A percentile compares a stretch with the other conserved stretches of the same genome.
These are phyloP conservation scores for Pharus latifolius DNA, from an alignment of 176 grass and related monocot species.

Conservation along the genomic window DNA sequence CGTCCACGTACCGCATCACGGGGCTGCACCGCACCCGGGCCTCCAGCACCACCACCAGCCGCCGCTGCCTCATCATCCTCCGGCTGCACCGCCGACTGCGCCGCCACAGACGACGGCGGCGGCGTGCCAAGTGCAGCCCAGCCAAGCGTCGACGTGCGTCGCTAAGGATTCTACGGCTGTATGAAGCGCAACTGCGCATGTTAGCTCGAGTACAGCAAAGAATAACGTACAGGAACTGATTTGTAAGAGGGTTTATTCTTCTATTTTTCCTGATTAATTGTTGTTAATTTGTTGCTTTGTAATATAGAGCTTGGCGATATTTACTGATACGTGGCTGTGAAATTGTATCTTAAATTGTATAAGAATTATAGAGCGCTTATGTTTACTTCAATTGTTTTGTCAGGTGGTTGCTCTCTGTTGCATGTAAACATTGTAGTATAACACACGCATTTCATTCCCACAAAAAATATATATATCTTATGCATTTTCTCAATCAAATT, in stretches of 20 bases:
- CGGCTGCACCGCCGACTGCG: slow-evolving; percentile 23
- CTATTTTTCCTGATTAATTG: no score
- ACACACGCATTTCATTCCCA: no score
- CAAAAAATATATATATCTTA: no score
- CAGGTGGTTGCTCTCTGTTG: no score
- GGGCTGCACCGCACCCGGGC: background rate
- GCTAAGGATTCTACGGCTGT: slow-evolving; percentile 29
- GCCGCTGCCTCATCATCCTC: background rate
- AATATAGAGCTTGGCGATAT: background rate
- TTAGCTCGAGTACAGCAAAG: no score
- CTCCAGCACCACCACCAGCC: background rate
- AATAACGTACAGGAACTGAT: no score
- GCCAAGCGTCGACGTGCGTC: background rate
- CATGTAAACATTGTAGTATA: no score
- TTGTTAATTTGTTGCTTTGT: background rate
- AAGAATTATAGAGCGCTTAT: no score
- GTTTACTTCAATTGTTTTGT: no score
- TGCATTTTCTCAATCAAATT: no score
- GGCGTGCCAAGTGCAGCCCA: slow-evolving; percentile 2
- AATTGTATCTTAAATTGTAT: background rate
- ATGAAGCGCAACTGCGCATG: no score
- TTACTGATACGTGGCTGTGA: background rate
- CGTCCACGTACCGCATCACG: no score
- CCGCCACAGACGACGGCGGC: slow-evolving; percentile 9
- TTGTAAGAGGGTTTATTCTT: background rate